A percentile compares a stretch with the other conserved stretches of the same genome.
phyloP scores from a whole-genome alignment of 1,139 yeast genomes.

The Pichia inconspicua region DNA sequence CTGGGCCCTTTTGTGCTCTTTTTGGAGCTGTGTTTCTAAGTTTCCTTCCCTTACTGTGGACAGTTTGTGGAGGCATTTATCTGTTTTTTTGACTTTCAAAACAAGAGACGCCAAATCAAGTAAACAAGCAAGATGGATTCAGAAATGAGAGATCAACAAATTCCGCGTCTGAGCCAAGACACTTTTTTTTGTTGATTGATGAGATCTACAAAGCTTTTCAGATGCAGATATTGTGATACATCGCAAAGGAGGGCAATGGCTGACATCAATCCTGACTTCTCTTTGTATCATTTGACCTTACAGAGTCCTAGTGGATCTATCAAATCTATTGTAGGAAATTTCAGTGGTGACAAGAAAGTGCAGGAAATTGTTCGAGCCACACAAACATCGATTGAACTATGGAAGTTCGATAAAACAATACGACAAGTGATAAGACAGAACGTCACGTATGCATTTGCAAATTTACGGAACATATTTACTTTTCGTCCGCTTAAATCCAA shows the following conservation, averaged over 20 bases:
- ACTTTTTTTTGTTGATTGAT: not conserved
- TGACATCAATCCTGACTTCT: slow-evolving; percentile 34
- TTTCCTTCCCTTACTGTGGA: not conserved
- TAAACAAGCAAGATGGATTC: not conserved
- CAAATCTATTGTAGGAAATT: slow-evolving; percentile 58
- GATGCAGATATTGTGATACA: not conserved
- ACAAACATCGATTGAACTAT: slow-evolving; percentile 45
- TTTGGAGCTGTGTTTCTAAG: not conserved
- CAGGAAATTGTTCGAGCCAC: slow-evolving; percentile 62
- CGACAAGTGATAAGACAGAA: slow-evolving; percentile 45
- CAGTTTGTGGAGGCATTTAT: not conserved
- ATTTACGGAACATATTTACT: slow-evolving; percentile 45
- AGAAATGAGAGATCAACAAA: not conserved
- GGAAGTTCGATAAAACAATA: slow-evolving; percentile 42
- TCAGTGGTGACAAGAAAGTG: slow-evolving; percentile 45
- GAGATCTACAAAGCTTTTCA: too few species aligned
- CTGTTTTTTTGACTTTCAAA: not conserved
- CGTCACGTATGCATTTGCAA: slow-evolving; percentile 49
- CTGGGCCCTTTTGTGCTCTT: not conserved
- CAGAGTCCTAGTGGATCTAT: slow-evolving; percentile 47
- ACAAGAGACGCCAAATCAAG: not conserved
- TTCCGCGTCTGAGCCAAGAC: not conserved
- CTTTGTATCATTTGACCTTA: slow-evolving; percentile 62
- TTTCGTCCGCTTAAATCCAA: slow-evolving; percentile 46
- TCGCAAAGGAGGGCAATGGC: slow-evolving; percentile 4